Conservation (phyloP, 1,284 basidiomycete genomes). For the Coniferiporia weirii region DNA sequence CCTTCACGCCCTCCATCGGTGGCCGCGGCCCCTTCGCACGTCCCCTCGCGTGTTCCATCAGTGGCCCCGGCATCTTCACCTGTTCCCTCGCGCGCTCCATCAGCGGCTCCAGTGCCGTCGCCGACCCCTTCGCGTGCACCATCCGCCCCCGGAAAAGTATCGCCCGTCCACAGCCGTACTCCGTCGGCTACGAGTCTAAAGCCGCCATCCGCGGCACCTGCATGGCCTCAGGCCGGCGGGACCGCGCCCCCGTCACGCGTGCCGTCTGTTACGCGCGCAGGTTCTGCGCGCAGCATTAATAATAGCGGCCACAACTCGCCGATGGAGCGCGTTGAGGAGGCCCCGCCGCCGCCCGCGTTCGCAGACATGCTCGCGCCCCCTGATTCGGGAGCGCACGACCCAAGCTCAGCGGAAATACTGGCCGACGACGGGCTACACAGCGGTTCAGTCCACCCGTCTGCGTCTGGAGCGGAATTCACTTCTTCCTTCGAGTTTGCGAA, state of each 20-base stretch:
- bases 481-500: not conserved
- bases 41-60: not conserved
- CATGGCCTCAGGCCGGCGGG: not conserved
- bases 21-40: not conserved
- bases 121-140: not conserved
- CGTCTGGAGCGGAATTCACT: not conserved
- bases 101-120: not conserved
- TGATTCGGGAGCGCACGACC: not conserved
- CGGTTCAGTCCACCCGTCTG: not conserved
- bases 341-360: not conserved
- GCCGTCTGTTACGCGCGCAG: constrained; percentile 7
- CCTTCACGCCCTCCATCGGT: constrained; percentile 17
- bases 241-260: constrained; percentile 1
- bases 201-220: not conserved
- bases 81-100: not conserved
- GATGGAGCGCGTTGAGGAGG: constrained; percentile 8
- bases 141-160: not conserved
- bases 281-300: not conserved
- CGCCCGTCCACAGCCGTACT: not conserved
- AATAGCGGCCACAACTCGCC: constrained; percentile 8
- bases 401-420: not conserved
- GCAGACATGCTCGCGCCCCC: not conserved
- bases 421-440: not conserved
- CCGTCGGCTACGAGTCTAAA: not conserved
- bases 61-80: not conserved